Evolutionary conservation across 2,329 filamentous ascomycete genomes (phyloP).

Genomic region (Xylaria sp.): DNA sequence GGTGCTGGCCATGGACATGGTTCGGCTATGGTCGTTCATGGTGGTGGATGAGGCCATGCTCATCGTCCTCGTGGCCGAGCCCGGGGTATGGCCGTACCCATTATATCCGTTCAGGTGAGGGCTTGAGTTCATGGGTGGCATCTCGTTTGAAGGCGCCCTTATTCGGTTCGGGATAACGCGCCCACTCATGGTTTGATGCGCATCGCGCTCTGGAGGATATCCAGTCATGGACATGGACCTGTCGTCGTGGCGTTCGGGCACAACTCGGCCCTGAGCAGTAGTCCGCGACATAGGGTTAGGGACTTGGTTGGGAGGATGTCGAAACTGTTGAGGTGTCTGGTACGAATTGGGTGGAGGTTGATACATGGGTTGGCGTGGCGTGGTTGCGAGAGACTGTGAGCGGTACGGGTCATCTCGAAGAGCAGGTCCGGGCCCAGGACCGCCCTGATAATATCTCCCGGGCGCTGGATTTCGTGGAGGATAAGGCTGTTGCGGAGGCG

Average conservation of each 20-base stretch:
- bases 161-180: constrained; percentile 83
- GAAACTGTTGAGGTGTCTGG: constrained; percentile 77
- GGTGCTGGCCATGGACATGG: constrained; percentile 94
- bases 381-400: constrained; percentile 90
- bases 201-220: constrained; percentile 77
- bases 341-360: constrained; percentile 70
- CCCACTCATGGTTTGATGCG: constrained; percentile 94
- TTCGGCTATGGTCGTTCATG: constrained; percentile 64
- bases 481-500: constrained; percentile 60
- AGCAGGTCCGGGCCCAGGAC: constrained; percentile 70
- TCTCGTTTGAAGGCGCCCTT: constrained; percentile 59
- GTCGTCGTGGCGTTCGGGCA: constrained; percentile 92
- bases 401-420: constrained; percentile 87
- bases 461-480: constrained; percentile 59
- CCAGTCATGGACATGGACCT: constrained; percentile 96
- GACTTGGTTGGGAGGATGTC: constrained; percentile 78
- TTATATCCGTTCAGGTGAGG: constrained; percentile 47
- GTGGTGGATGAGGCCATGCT: constrained; percentile 69
- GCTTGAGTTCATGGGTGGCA: constrained; percentile 51
- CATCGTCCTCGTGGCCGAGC: constrained; percentile 67
- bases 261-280: constrained; percentile 89
- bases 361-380: constrained; percentile 78
- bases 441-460: constrained; percentile 71
- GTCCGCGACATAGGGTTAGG: constrained; percentile 76
- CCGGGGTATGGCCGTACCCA: constrained; percentile 60